These are phyloP conservation scores for Neonectria faginata DNA, from an alignment of 2,329 filamentous ascomycete species.

Conservation along the genomic window DNA sequence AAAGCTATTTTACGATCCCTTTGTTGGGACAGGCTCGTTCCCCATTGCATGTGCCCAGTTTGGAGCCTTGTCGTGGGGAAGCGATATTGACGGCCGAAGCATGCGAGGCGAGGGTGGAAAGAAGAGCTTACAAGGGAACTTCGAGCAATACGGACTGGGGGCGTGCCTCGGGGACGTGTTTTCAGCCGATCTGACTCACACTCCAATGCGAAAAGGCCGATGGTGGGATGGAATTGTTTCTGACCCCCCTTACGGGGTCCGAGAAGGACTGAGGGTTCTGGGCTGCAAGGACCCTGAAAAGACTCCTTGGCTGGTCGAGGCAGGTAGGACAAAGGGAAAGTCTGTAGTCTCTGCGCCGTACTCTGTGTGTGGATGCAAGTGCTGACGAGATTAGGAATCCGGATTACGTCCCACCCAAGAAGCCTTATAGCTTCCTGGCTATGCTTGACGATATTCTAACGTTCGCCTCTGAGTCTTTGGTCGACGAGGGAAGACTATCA, in stretches of 20 bases:
- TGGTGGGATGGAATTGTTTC: slow-evolving; percentile 91
- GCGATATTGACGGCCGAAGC: slow-evolving; percentile 92
- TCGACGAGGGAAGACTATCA: slow-evolving; percentile 81
- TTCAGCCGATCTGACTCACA: slow-evolving; percentile 88
- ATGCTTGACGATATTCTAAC: slow-evolving; percentile 91
- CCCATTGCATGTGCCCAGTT: slow-evolving; percentile 91
- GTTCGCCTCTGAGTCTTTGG: slow-evolving; percentile 81
- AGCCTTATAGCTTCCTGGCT: slow-evolving; percentile 89
- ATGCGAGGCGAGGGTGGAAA: slow-evolving; percentile 77
- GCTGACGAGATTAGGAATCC: slow-evolving; percentile 54
- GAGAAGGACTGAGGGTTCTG: slow-evolving; percentile 90
- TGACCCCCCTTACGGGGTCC: slow-evolving; percentile 94
- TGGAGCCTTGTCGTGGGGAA: slow-evolving; percentile 84
- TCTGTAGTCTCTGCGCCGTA: slow-evolving; percentile 56
- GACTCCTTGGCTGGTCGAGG: slow-evolving; percentile 70
- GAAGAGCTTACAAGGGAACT: slow-evolving; percentile 74
- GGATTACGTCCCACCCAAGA: slow-evolving; percentile 86
- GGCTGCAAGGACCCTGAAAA: slow-evolving; percentile 78
- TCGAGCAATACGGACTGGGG: slow-evolving; percentile 81
- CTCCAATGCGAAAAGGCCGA: slow-evolving; percentile 71
- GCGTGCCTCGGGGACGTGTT: slow-evolving; percentile 80
- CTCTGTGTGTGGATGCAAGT: background rate
- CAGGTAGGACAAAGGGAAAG: slow-evolving; percentile 77
- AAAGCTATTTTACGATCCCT: slow-evolving; percentile 92
- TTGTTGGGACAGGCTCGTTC: slow-evolving; percentile 95